Conservation (phyloP, 495 filamentous ascomycete genomes). For the Lepraria neglecta region DNA sequence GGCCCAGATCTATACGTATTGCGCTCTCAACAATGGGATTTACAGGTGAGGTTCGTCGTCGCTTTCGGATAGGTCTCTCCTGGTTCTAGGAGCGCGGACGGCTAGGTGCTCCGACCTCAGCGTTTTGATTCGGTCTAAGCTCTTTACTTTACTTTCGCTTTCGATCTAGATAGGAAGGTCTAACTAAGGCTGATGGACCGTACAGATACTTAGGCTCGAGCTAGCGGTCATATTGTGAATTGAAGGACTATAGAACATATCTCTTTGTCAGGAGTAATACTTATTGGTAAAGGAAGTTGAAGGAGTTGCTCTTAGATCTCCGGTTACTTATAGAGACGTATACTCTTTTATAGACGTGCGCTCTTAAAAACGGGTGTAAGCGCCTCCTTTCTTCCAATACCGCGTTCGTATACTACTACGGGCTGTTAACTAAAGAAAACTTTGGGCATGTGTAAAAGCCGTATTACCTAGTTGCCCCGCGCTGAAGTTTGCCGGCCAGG, state of each 20-base stretch:
- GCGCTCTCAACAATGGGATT: not conserved
- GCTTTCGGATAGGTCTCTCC: constrained; percentile 18
- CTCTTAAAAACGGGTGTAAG: constrained; percentile 17
- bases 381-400: constrained; percentile 11
- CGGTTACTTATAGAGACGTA: constrained; percentile 12
- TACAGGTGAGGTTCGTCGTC: constrained; percentile 15
- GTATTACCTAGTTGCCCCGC: not conserved
- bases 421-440: constrained; percentile 9
- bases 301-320: constrained; percentile 18
- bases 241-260: constrained; percentile 17
- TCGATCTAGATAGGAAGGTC: constrained; percentile 12
- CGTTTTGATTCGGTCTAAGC: constrained; percentile 17
- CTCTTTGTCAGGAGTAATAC: constrained; percentile 17
- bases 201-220: constrained; percentile 10
- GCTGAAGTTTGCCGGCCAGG: constrained; percentile 6
- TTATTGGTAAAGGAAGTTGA: constrained; percentile 21
- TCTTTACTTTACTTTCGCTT: constrained; percentile 20
- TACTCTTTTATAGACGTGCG: constrained; percentile 18
- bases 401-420: constrained; percentile 14
- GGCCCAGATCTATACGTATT: constrained; percentile 12
- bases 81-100: constrained; percentile 1
- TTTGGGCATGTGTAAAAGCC: not conserved
- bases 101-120: constrained; percentile 16
- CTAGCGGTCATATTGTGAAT: not conserved
- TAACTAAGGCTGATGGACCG: constrained; percentile 9